Evolutionary conservation across 164 flowering plant genomes (phyloP).

Genomic region (Kalanchoe fedtschenkoi): DNA sequence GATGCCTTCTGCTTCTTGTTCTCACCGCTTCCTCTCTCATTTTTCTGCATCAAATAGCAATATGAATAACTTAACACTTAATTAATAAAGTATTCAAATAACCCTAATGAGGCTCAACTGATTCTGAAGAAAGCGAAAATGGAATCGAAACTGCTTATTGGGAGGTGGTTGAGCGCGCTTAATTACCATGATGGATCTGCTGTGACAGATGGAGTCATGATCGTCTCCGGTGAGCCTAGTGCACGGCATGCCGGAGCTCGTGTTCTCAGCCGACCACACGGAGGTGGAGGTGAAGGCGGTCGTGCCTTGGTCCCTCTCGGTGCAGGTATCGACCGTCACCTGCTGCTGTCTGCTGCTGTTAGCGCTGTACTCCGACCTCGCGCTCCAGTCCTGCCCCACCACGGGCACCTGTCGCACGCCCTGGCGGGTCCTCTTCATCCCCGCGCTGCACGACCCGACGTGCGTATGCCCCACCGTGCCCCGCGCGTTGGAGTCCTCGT

Average conservation of each 20-base stretch:
- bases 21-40: constrained; percentile 28
- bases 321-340: constrained; percentile 32
- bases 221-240: constrained; percentile 35
- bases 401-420: background rate
- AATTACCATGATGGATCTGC: constrained; percentile 17
- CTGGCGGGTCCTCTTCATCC: background rate
- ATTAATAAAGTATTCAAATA: too few species aligned
- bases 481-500: constrained; percentile 14
- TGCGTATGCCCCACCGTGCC: constrained; percentile 1
- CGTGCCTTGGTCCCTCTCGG: constrained; percentile 22
- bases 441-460: background rate
- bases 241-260: constrained; percentile 33
- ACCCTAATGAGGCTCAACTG: too few species aligned
- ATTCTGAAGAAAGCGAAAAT: too few species aligned
- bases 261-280: constrained; percentile 35
- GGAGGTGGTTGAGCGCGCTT: background rate
- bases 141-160: too few species aligned
- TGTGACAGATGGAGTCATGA: constrained; percentile 55
- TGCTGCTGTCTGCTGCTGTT: constrained; percentile 16
- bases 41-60: background rate
- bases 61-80: too few species aligned
- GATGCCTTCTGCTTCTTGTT: constrained; percentile 35
- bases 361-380: constrained; percentile 2
- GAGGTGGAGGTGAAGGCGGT: constrained; percentile 37
- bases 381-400: background rate